Percentiles rank a stretch among this genome's conserved stretches.
Conservation (phyloP, 257 asterid species). For the Asclepias syriaca region DNA sequence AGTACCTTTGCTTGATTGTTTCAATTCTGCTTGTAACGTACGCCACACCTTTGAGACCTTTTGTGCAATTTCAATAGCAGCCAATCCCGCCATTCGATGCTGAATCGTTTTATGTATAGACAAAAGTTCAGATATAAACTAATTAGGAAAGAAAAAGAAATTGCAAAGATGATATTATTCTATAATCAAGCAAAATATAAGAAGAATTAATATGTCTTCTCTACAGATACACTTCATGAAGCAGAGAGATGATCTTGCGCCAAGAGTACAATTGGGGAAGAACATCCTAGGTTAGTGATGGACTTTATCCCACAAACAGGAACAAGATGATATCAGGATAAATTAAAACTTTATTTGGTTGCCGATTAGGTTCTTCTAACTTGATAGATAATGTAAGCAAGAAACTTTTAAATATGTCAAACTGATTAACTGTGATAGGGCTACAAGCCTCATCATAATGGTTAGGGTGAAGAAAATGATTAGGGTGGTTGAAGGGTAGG, state of each 20-base stretch:
- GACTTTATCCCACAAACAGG: background rate
- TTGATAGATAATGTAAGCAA: background rate
- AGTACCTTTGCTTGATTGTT: conserved; percentile 64
- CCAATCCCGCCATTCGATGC: conserved; percentile 99
- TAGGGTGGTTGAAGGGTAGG: background rate
- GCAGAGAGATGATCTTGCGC: background rate
- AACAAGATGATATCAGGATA: background rate
- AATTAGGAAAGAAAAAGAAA: conserved; percentile 9
- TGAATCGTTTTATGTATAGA: conserved; percentile 35
- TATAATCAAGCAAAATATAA: background rate
- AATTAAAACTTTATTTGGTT: background rate
- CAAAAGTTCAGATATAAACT: conserved; percentile 19
- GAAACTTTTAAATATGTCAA: background rate
- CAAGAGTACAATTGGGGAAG: background rate
- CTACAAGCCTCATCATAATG: background rate
- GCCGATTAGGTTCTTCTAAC: background rate
- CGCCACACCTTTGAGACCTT: conserved; percentile 94
- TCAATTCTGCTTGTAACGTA: conserved; percentile 77
- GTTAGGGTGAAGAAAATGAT: no score
- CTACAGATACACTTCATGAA: background rate
- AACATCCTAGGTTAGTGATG: background rate
- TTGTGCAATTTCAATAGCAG: conserved; percentile 96
- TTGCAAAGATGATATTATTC: background rate
- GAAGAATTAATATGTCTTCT: background rate
- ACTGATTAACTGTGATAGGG: background rate